A percentile compares a stretch with the other conserved stretches of the same genome.
phyloP scores from a whole-genome alignment of 345 rosid species.

The Eutrema japonicum region DNA sequence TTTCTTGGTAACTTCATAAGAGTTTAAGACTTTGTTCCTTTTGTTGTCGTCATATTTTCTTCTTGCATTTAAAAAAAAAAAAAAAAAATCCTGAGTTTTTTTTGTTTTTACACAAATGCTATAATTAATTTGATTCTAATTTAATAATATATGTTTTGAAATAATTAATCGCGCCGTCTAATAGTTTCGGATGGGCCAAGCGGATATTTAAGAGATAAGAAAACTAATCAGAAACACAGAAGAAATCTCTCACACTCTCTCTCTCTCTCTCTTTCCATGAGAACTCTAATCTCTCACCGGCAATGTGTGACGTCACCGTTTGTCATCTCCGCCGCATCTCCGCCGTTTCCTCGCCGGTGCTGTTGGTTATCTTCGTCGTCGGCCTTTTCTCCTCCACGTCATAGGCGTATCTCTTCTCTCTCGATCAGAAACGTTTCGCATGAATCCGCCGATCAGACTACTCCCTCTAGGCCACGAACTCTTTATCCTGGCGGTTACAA shows the following conservation, averaged over 20 bases:
- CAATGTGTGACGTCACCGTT: constrained; percentile 44
- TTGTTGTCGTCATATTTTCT: constrained; percentile 7
- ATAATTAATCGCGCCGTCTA: constrained; percentile 28
- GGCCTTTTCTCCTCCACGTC: constrained; percentile 28
- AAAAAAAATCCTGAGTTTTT: not conserved
- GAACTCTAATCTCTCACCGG: constrained; percentile 39
- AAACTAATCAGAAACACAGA: constrained; percentile 45
- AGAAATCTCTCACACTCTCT: not conserved
- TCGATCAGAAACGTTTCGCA: constrained; percentile 45
- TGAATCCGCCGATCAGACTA: constrained; percentile 45
- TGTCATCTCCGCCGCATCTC: constrained; percentile 28
- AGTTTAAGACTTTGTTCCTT: not conserved
- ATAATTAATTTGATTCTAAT: not conserved
- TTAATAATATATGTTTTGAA: constrained; percentile 1
- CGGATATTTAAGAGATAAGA: constrained; percentile 42
- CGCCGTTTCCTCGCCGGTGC: constrained; percentile 30
- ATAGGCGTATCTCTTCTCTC: constrained; percentile 42
- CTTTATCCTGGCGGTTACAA: constrained; percentile 93
- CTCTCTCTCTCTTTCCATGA: constrained; percentile 30
- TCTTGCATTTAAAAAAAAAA: not conserved
- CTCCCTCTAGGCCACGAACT: constrained; percentile 67
- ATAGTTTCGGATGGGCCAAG: constrained; percentile 26
- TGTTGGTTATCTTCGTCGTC: constrained; percentile 6
- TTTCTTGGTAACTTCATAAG: not conserved
- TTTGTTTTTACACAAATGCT: not conserved